phyloP scores from a whole-genome alignment of 208 protist species.

The Leishmania turanica region DNA sequence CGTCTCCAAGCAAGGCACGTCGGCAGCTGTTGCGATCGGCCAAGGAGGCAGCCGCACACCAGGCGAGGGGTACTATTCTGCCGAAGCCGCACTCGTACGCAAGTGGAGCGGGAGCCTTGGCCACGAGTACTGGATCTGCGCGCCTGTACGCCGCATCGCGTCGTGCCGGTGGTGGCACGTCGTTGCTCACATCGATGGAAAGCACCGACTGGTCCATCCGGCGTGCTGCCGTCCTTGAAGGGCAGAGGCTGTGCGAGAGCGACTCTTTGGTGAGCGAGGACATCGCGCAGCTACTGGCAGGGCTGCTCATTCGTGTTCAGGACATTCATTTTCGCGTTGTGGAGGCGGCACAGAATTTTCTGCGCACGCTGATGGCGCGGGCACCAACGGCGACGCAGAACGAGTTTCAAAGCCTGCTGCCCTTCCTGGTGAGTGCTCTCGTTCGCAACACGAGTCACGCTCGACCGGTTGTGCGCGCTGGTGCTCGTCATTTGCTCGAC shows the following conservation, averaged over 20 bases:
- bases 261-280: slow-evolving; percentile 9
- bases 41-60: not conserved
- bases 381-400: slow-evolving; percentile 13
- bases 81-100: not conserved
- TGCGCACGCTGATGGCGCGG: slow-evolving; percentile 12
- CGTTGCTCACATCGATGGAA: slow-evolving; percentile 23
- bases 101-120: not conserved
- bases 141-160: not conserved
- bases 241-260: slow-evolving; percentile 6
- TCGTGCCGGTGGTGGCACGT: not conserved
- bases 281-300: not conserved
- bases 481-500: slow-evolving; percentile 15
- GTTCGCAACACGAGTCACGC: slow-evolving; percentile 10
- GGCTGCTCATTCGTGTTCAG: slow-evolving; percentile 36
- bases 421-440: slow-evolving; percentile 2
- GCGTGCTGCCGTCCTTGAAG: slow-evolving; percentile 11
- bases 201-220: slow-evolving; percentile 46
- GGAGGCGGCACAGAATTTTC: slow-evolving; percentile 38
- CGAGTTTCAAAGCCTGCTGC: not conserved
- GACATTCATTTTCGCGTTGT: slow-evolving; percentile 60
- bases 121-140: not conserved
- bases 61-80: not conserved
- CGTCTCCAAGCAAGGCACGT: not conserved
- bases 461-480: slow-evolving; percentile 7
- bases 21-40: slow-evolving; percentile 20